Conservation (phyloP, 225 moss, liverwort and hornwort genomes). For the Pseudoscleropodium purum region DNA sequence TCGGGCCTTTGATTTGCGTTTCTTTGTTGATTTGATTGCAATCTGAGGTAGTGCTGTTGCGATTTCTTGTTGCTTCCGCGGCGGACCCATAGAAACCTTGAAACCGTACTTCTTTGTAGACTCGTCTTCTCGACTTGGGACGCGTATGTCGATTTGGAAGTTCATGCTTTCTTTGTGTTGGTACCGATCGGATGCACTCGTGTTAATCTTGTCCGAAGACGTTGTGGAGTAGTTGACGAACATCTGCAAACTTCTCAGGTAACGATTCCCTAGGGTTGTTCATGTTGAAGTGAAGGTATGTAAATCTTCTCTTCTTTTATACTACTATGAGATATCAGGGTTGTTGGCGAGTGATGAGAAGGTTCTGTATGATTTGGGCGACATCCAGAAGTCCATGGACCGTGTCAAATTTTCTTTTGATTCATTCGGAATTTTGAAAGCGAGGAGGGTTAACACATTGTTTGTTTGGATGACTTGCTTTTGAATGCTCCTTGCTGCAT, state of each 20-base stretch:
- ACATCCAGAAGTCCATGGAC: background rate
- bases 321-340: background rate
- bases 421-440: background rate
- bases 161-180: too few species aligned
- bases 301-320: background rate
- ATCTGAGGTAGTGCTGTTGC: background rate
- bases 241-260: background rate
- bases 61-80: background rate
- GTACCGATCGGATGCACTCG: background rate
- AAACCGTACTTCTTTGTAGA: background rate
- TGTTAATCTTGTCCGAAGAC: background rate
- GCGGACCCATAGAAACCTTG: background rate
- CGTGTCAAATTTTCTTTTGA: background rate
- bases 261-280: background rate
- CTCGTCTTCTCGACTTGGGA: background rate
- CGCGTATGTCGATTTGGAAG: too few species aligned
- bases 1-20: background rate
- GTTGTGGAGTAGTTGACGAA: background rate
- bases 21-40: background rate
- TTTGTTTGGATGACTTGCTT: background rate
- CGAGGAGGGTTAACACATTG: background rate
- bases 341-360: background rate
- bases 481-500: background rate
- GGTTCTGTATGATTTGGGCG: background rate
- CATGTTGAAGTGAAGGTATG: background rate